Evolutionary conservation across 1,139 yeast genomes (phyloP).

Genomic region (Spathaspora sp.): DNA sequence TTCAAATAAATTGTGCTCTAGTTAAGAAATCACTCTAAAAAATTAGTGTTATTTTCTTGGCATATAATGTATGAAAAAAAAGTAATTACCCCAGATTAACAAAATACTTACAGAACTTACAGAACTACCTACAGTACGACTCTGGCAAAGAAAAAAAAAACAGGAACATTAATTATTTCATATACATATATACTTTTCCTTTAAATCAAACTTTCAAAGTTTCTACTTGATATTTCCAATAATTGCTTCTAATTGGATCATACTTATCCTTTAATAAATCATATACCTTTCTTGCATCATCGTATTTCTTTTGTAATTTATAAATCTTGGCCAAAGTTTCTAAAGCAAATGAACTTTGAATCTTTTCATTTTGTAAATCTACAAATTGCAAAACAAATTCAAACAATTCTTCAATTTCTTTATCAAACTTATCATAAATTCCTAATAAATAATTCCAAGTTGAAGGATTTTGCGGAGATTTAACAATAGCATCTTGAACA

Average conservation of each 20-base stretch:
- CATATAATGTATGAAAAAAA: no score
- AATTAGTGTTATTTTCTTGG: not conserved
- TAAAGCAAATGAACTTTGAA: slow-evolving; percentile 62
- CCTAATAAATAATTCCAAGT: slow-evolving; percentile 84
- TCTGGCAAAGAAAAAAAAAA: not conserved
- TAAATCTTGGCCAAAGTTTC: slow-evolving; percentile 62
- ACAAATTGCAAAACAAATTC: slow-evolving; percentile 45
- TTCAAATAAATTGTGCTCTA: not conserved
- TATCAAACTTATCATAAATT: slow-evolving; percentile 38
- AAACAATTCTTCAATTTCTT: slow-evolving; percentile 36
- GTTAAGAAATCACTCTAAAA: not conserved
- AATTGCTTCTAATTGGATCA: slow-evolving; percentile 68
- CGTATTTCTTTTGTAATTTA: slow-evolving; percentile 21
- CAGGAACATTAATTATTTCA: not conserved
- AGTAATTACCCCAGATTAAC: no score
- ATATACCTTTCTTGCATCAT: slow-evolving; percentile 44
- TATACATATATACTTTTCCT: not conserved
- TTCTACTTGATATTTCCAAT: slow-evolving; percentile 50
- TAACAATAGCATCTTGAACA: slow-evolving; percentile 43
- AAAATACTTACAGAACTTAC: no score
- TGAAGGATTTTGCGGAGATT: slow-evolving; percentile 82
- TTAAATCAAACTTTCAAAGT: slow-evolving; percentile 2
- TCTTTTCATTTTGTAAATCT: slow-evolving; percentile 23
- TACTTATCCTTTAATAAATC: slow-evolving; percentile 48
- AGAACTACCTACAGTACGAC: no score